These are phyloP conservation scores for Rhizopogon vinicolor DNA, from an alignment of 768 basidiomycete genomes.

Conservation along the genomic window DNA sequence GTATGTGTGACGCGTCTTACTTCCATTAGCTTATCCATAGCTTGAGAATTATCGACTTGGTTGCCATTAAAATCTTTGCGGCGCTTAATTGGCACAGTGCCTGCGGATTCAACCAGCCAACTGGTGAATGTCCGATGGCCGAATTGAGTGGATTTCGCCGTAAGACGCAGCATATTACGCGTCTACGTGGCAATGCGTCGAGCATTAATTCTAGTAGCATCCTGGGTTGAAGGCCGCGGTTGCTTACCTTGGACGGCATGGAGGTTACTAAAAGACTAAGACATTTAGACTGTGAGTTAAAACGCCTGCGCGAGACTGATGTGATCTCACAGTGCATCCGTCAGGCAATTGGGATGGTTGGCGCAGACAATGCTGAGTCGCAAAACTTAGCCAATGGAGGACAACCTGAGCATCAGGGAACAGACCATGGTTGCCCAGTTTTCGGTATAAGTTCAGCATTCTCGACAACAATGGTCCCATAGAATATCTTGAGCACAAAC, in stretches of 20 bases:
- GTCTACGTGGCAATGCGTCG: conserved; percentile 35
- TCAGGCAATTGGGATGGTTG: conserved; percentile 84
- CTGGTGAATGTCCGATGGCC: conserved; percentile 80
- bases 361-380: conserved; percentile 68
- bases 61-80: conserved; percentile 61
- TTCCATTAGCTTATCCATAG: conserved; percentile 66
- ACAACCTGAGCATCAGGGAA: background rate
- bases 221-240: background rate
- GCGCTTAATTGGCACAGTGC: conserved; percentile 79
- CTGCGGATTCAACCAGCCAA: conserved; percentile 87
- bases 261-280: conserved; percentile 67
- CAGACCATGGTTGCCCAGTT: conserved; percentile 70
- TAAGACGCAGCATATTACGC: conserved; percentile 77
- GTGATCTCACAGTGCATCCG: conserved; percentile 71
- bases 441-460: conserved; percentile 66
- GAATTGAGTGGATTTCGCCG: conserved; percentile 86
- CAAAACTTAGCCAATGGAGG: conserved; percentile 1
- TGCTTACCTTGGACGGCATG: conserved; percentile 60
- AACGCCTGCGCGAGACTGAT: background rate
- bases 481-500: conserved; percentile 88
- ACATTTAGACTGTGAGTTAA: background rate
- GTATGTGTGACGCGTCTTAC: conserved; percentile 29
- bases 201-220: background rate
- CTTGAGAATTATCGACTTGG: conserved; percentile 58
- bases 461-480: conserved; percentile 84